Conservation (phyloP, 495 filamentous ascomycete species). For the Penicillium soppii region DNA sequence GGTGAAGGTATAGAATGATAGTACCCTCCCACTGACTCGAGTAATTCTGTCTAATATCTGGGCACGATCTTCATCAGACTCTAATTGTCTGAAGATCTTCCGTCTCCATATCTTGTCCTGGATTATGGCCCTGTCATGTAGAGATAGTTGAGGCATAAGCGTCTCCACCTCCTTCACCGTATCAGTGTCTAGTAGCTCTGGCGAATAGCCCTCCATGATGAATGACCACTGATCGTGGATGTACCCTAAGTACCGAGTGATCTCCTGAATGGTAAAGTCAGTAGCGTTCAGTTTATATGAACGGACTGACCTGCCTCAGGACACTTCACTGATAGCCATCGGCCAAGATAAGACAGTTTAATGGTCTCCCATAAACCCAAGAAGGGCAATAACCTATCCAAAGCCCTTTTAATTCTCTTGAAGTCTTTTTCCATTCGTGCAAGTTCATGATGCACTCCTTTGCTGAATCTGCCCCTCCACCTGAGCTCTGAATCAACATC, state of each 20-base stretch:
- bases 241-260: background rate
- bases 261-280: background rate
- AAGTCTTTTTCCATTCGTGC: slow-evolving; percentile 2
- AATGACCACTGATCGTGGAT: background rate
- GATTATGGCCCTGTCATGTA: background rate
- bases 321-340: background rate
- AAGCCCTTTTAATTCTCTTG: background rate
- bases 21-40: background rate
- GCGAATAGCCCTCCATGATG: background rate
- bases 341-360: background rate
- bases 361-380: background rate
- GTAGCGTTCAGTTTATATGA: background rate
- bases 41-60: background rate
- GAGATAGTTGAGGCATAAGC: background rate
- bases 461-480: slow-evolving; percentile 8
- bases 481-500: slow-evolving; percentile 9
- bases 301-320: background rate
- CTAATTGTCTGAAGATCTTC: background rate
- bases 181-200: background rate
- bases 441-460: background rate
- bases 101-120: background rate
- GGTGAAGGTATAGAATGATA: slow-evolving; percentile 4
- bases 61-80: background rate
- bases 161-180: background rate
- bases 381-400: background rate